Evolutionary conservation across 805 yeast genomes (phyloP).

Genomic region (Cyberlindnera mrakii): DNA sequence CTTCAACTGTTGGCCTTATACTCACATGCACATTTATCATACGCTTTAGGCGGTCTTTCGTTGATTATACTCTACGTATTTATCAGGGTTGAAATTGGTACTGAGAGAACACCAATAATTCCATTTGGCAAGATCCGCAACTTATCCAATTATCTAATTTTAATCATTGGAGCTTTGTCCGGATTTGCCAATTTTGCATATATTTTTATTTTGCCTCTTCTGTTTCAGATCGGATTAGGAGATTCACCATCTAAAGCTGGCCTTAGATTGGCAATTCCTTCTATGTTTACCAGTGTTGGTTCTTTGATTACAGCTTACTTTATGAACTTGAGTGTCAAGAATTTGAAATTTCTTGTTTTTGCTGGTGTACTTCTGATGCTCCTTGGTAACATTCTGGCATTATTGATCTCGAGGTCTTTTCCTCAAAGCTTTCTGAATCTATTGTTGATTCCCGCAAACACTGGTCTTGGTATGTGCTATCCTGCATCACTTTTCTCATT

Average conservation of each 20-base stretch:
- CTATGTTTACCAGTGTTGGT: conserved; percentile 38
- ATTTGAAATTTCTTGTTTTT: conserved; percentile 25
- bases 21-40: conserved; percentile 3
- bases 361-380: conserved; percentile 31
- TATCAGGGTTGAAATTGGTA: conserved; percentile 19
- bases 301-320: conserved; percentile 33
- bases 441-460: conserved; percentile 36
- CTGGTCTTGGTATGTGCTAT: conserved; percentile 50
- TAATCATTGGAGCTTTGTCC: conserved; percentile 29
- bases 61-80: conserved; percentile 15
- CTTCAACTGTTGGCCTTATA: conserved; percentile 26
- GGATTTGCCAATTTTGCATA: conserved; percentile 35
- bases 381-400: conserved; percentile 31
- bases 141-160: conserved; percentile 20
- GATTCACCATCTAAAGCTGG: conserved; percentile 37
- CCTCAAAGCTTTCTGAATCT: conserved; percentile 31
- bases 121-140: conserved; percentile 26
- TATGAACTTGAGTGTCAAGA: conserved; percentile 28
- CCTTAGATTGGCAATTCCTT: conserved; percentile 34
- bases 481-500: conserved; percentile 60
- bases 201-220: conserved; percentile 35
- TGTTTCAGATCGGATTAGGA: conserved; percentile 36
- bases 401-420: conserved; percentile 31
- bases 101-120: conserved; percentile 28
- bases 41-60: conserved; percentile 5